These are phyloP conservation scores for Diddensiella transvaalensis DNA, from an alignment of 805 yeast genomes.

Conservation along the genomic window DNA sequence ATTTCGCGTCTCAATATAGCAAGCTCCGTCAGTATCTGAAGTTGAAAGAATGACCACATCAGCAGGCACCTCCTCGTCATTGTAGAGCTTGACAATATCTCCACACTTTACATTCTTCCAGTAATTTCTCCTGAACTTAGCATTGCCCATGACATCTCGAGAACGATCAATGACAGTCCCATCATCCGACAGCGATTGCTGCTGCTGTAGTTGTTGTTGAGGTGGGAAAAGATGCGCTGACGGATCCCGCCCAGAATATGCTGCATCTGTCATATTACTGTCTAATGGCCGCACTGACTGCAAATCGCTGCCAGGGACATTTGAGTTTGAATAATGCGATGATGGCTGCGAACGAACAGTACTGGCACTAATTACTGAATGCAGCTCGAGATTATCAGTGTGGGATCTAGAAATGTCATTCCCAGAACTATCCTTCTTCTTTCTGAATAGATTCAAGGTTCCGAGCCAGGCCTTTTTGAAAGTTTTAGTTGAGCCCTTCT, in stretches of 20 bases:
- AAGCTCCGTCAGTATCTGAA: conserved; percentile 65
- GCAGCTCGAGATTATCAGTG: conserved; percentile 5
- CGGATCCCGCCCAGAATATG: neutral
- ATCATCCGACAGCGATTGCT: neutral
- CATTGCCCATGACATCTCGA: conserved; percentile 29
- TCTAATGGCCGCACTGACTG: conserved; percentile 3
- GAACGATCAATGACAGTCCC: conserved; percentile 34
- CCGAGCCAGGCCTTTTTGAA: conserved; percentile 1
- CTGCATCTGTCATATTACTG: neutral
- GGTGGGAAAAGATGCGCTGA: neutral
- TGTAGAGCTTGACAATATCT: conserved; percentile 61
- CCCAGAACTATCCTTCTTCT: conserved; percentile 4
- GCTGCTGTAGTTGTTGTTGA: neutral
- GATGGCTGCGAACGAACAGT: neutral
- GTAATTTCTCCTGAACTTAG: conserved; percentile 45
- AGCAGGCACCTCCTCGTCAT: conserved; percentile 76
- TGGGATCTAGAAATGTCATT: neutral
- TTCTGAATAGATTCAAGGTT: conserved; percentile 4
- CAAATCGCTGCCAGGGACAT: conserved; percentile 12
- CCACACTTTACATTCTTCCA: conserved; percentile 81
- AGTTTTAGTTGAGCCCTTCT: conserved; percentile 47
- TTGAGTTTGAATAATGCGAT: neutral
- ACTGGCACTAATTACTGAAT: conserved; percentile 2
- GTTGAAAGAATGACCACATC: conserved; percentile 66
- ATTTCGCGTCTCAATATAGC: conserved; percentile 67